Conservation (phyloP, 495 filamentous ascomycete species). For the Bacidia rubella region DNA sequence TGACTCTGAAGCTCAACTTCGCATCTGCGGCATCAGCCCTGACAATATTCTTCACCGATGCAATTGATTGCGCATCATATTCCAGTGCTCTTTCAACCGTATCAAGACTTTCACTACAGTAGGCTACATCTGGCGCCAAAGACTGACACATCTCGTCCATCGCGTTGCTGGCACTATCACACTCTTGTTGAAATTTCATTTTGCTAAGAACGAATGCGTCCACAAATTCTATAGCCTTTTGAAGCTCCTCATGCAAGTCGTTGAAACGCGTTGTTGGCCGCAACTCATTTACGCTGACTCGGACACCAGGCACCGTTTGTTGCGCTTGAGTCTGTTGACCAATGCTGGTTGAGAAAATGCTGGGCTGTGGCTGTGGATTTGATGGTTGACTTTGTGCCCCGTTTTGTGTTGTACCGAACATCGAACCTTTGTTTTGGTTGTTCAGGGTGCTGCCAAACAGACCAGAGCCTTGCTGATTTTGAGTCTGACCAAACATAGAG, state of each 20-base stretch:
- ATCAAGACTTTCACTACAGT: conserved; percentile 56
- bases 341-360: conserved; percentile 21
- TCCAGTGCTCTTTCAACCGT: conserved; percentile 59
- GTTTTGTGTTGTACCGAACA: conserved; percentile 9
- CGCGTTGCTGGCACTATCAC: conserved; percentile 38
- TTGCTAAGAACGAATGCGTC: conserved; percentile 62
- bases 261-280: conserved; percentile 78
- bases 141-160: conserved; percentile 48
- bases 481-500: conserved; percentile 11
- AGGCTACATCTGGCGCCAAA: conserved; percentile 62
- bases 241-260: conserved; percentile 73
- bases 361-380: conserved; percentile 23
- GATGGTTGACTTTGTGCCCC: conserved; percentile 34
- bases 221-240: conserved; percentile 56
- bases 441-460: conserved; percentile 23
- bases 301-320: conserved; percentile 52
- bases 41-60: conserved; percentile 47
- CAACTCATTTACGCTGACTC: conserved; percentile 62
- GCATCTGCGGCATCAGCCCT: conserved; percentile 58
- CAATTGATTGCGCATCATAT: conserved; percentile 59
- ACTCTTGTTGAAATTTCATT: conserved; percentile 43
- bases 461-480: conserved; percentile 21
- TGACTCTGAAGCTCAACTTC: conserved; percentile 56
- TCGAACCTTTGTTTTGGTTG: conserved; percentile 10
- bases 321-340: conserved; percentile 30